phyloP scores from a whole-genome alignment of 129 eudicot genomes.

The Lactuca sativa region DNA sequence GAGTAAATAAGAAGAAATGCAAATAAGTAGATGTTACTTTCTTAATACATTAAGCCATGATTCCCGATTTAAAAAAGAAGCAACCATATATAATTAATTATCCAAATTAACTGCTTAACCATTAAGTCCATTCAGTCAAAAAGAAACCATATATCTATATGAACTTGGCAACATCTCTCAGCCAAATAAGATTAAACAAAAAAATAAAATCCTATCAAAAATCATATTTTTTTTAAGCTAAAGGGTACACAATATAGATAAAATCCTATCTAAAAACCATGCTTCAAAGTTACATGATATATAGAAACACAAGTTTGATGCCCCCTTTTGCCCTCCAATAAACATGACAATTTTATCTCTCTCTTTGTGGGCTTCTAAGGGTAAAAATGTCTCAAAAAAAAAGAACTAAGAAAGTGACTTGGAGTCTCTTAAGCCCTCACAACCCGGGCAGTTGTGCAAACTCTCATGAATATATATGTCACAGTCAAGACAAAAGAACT shows the following conservation, averaged over 20 bases:
- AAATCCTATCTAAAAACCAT: constrained; percentile 30
- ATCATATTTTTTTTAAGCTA: neutral
- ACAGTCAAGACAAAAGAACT: constrained; percentile 88
- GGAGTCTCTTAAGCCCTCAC: constrained; percentile 69
- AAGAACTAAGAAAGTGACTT: constrained; percentile 23
- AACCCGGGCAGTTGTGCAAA: constrained; percentile 96
- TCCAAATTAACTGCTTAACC: too few species aligned
- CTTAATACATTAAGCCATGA: too few species aligned
- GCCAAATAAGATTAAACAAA: too few species aligned
- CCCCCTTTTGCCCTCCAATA: neutral
- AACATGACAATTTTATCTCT: neutral
- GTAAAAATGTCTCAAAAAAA: neutral
- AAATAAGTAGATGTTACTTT: too few species aligned
- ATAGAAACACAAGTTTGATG: neutral
- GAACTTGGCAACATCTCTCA: too few species aligned
- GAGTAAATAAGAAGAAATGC: too few species aligned
- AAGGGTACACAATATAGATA: neutral
- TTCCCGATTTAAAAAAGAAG: too few species aligned
- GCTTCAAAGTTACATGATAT: constrained; percentile 22
- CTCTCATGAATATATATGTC: constrained; percentile 98
- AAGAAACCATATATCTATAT: too few species aligned
- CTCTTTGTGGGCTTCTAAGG: neutral
- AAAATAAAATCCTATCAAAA: neutral
- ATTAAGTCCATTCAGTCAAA: too few species aligned
- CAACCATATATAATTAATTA: too few species aligned